These are phyloP conservation scores for Sutorius eximius DNA, from an alignment of 1,284 basidiomycete genomes.

Conservation along the genomic window DNA sequence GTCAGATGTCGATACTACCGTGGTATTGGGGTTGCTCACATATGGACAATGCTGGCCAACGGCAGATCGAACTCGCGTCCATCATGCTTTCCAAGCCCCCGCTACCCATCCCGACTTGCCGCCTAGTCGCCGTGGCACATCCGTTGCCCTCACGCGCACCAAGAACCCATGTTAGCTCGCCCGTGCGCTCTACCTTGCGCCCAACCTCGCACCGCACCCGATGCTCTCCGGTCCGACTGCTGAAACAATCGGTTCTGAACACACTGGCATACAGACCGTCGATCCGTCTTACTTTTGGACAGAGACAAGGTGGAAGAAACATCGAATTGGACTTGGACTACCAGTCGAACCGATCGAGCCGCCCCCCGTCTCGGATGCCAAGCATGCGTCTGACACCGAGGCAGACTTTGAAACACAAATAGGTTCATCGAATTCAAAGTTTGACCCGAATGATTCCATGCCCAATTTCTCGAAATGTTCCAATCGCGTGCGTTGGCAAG, in stretches of 20 bases:
- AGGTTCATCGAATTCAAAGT: slow-evolving; percentile 15
- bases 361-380: slow-evolving; percentile 13
- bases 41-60: background rate
- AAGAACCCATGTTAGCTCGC: slow-evolving; percentile 79
- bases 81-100: slow-evolving; percentile 78
- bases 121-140: slow-evolving; percentile 57
- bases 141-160: slow-evolving; percentile 61
- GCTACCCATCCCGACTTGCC: slow-evolving; percentile 60
- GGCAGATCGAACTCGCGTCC: slow-evolving; percentile 73
- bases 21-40: background rate
- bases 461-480: slow-evolving; percentile 98
- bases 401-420: slow-evolving; percentile 12
- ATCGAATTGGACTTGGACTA: slow-evolving; percentile 66
- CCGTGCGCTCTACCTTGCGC: slow-evolving; percentile 67
- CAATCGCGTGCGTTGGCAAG: slow-evolving; percentile 96
- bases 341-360: slow-evolving; percentile 60
- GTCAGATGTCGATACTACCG: slow-evolving; percentile 35
- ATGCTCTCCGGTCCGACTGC: slow-evolving; percentile 68
- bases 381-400: background rate
- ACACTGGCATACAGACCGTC: slow-evolving; percentile 57
- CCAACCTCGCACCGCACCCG: slow-evolving; percentile 58
- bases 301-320: slow-evolving; percentile 69
- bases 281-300: slow-evolving; percentile 79
- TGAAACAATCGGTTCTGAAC: slow-evolving; percentile 53
- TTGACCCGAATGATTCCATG: slow-evolving; percentile 51